A percentile compares a stretch with the other conserved stretches of the same genome.
These are phyloP conservation scores for Calonectria multiphialidica DNA, from an alignment of 2,329 filamentous ascomycete genomes.

Conservation along the genomic window DNA sequence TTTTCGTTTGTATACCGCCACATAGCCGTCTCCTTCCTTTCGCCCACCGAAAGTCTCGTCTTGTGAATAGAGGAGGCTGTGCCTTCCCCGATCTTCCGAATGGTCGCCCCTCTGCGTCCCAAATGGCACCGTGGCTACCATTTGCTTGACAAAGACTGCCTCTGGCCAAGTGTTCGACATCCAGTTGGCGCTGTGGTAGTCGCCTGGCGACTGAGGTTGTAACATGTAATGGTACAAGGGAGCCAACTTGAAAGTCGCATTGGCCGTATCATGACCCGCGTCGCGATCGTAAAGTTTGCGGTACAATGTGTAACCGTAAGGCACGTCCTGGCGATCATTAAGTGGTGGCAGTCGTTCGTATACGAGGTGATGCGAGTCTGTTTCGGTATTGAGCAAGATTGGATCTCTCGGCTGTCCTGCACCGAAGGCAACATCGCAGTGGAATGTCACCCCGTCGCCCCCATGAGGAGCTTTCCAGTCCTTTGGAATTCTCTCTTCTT, in stretches of 20 bases:
- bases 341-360: not conserved
- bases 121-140: slow-evolving; percentile 1
- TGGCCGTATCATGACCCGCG: no score
- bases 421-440: slow-evolving; percentile 10
- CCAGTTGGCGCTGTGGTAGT: not conserved
- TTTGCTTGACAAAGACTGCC: not conserved
- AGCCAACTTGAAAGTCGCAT: not conserved
- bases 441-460: not conserved
- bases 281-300: not conserved
- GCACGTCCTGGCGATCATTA: not conserved
- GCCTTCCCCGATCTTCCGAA: not conserved
- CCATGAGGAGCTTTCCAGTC: not conserved
- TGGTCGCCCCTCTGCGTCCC: not conserved
- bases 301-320: not conserved
- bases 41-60: not conserved
- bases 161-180: not conserved
- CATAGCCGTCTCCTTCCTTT: not conserved
- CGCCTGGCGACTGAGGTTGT: not conserved
- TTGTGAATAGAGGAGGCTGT: not conserved
- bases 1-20: slow-evolving; percentile 3
- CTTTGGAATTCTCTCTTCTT: not conserved
- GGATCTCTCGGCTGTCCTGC: slow-evolving; percentile 9
- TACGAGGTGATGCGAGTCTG: not conserved
- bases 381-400: slow-evolving; percentile 1
- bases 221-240: slow-evolving; percentile 7